These are phyloP conservation scores for Eutypella sp. DNA, from an alignment of 2,329 filamentous ascomycete genomes.

Conservation along the genomic window DNA sequence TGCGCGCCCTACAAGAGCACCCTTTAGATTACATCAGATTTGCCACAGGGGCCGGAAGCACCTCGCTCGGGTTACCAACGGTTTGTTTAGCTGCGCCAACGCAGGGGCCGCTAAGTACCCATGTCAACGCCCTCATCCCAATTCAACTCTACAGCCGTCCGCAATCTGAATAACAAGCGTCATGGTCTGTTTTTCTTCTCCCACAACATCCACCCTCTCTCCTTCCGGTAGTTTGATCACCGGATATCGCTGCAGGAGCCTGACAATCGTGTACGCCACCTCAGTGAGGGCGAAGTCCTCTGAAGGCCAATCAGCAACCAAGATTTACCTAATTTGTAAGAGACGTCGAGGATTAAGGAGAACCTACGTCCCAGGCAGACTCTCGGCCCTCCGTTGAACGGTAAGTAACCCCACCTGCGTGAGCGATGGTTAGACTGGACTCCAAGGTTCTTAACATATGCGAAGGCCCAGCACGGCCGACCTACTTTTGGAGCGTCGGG, in stretches of 20 bases:
- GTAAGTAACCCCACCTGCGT: slow-evolving; percentile 18
- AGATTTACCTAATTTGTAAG: slow-evolving; percentile 1
- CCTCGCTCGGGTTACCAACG: not conserved
- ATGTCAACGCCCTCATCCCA: slow-evolving; percentile 4
- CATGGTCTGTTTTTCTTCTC: slow-evolving; percentile 16
- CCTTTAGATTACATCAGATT: not conserved
- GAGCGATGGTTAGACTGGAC: not conserved
- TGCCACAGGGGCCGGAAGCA: not conserved
- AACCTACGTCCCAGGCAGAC: slow-evolving; percentile 20
- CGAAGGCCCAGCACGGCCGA: not conserved
- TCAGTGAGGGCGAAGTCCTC: slow-evolving; percentile 22
- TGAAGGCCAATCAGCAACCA: slow-evolving; percentile 1
- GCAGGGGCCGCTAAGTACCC: too few relatives aligned
- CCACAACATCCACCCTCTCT: slow-evolving; percentile 15
- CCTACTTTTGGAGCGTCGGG: slow-evolving; percentile 10
- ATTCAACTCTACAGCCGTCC: slow-evolving; percentile 18
- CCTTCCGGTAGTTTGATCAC: slow-evolving; percentile 13
- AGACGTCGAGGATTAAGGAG: not conserved
- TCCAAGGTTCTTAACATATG: not conserved
- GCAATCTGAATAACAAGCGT: slow-evolving; percentile 16
- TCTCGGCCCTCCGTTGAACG: slow-evolving; percentile 21
- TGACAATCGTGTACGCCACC: slow-evolving; percentile 17
- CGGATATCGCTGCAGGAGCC: slow-evolving; percentile 18
- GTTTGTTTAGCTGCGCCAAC: not conserved
- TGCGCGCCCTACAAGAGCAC: not conserved